Conservation (phyloP, 164 flowering plant species). For the Warburgia ugandensis region DNA sequence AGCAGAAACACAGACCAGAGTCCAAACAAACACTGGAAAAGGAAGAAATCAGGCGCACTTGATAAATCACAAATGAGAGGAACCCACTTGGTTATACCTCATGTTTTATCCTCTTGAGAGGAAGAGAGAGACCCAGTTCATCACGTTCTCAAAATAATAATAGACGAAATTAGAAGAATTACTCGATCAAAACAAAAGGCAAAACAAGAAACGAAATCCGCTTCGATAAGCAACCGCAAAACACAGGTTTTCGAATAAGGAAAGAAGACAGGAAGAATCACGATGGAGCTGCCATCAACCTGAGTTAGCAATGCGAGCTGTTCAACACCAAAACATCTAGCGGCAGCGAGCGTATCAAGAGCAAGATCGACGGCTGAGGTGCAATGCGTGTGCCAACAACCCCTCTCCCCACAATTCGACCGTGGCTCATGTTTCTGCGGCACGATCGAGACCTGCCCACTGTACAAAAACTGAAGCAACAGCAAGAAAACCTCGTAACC, state of each 20-base stretch:
- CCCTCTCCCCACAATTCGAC: constrained; percentile 89
- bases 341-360: constrained; percentile 90
- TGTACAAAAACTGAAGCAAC: constrained; percentile 86
- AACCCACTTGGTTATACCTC: no score
- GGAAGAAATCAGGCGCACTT: no score
- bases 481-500: constrained; percentile 93
- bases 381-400: constrained; percentile 99
- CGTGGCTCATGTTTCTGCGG: constrained; percentile 96
- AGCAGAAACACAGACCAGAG: no score
- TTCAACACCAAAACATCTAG: constrained; percentile 90
- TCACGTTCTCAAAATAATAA: no score
- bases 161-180: no score
- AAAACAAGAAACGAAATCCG: neutral
- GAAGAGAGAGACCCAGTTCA: no score
- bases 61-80: no score
- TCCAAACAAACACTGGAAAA: no score
- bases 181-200: no score
- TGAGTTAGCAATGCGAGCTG: constrained; percentile 94
- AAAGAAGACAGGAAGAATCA: neutral
- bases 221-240: neutral
- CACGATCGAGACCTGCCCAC: constrained; percentile 90
- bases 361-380: constrained; percentile 98
- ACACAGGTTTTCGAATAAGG: neutral
- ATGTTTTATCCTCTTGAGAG: no score
- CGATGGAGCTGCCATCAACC: constrained; percentile 34